Percentiles rank a stretch among this genome's conserved stretches.
Evolutionary conservation across 441 rosid genomes (phyloP).

Genomic region (Daphne laureola): DNA sequence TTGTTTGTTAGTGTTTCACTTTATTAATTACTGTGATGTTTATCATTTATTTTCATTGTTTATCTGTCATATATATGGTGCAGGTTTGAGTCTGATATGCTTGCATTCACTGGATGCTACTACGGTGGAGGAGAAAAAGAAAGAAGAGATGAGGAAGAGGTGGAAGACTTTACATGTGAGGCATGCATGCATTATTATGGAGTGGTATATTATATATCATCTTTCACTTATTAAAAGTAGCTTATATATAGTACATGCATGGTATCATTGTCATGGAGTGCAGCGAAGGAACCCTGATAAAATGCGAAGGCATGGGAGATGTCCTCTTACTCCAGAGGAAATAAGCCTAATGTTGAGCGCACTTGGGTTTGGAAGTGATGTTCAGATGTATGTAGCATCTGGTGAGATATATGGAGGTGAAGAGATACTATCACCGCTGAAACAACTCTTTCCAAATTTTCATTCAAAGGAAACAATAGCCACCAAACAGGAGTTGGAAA

Average conservation of each 20-base stretch:
- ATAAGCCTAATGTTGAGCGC: constrained; percentile 48
- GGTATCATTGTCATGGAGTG: constrained; percentile 10
- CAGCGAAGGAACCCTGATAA: constrained; percentile 36
- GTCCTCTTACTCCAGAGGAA: constrained; percentile 48
- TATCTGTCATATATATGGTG: constrained; percentile 5
- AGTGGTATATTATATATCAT: not conserved
- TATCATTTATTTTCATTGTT: too few relatives aligned
- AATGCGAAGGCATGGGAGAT: constrained; percentile 36
- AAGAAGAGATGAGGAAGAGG: constrained; percentile 34
- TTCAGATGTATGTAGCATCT: constrained; percentile 38
- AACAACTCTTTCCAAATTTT: constrained; percentile 39
- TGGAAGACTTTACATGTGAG: constrained; percentile 44
- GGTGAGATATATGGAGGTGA: constrained; percentile 44
- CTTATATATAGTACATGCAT: constrained; percentile 1
- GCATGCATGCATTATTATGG: constrained; percentile 2
- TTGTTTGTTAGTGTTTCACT: too few relatives aligned
- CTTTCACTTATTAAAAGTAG: not conserved
- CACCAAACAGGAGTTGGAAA: constrained; percentile 26
- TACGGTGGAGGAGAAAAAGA: constrained; percentile 45
- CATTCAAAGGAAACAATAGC: constrained; percentile 40
- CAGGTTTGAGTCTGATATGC: constrained; percentile 53
- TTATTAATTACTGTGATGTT: too few relatives aligned
- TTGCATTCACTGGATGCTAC: constrained; percentile 47
- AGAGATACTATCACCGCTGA: constrained; percentile 36
- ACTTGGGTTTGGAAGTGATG: constrained; percentile 37